These are phyloP conservation scores for Nitzschia sp. DNA, from an alignment of 108 stramenopile genomes.

Conservation along the genomic window DNA sequence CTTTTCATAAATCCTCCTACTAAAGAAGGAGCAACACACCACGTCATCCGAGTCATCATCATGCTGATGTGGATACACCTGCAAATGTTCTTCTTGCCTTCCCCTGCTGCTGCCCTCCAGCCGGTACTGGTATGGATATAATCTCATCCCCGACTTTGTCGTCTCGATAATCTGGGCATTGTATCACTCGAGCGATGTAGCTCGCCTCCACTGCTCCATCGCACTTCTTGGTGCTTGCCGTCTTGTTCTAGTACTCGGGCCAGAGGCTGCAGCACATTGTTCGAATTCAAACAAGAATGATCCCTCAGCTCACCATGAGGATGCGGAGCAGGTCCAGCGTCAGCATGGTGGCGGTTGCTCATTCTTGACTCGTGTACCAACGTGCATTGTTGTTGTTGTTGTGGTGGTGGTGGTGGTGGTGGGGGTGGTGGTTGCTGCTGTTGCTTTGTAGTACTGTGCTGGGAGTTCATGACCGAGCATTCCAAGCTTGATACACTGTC, in stretches of 20 bases:
- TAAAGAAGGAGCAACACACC: too few relatives aligned
- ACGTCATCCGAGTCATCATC: too few relatives aligned
- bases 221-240: background rate
- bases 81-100: too few relatives aligned
- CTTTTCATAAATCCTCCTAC: too few relatives aligned
- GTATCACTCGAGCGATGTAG: background rate
- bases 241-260: background rate
- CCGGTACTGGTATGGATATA: too few relatives aligned
- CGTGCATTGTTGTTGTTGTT: background rate
- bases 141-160: background rate
- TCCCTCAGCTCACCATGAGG: too few relatives aligned
- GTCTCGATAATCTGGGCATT: background rate
- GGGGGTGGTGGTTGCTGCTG: too few relatives aligned
- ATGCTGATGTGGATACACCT: too few relatives aligned
- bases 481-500: slow-evolving; percentile 3
- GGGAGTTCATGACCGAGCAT: background rate
- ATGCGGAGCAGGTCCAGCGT: background rate
- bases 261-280: background rate
- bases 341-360: too few relatives aligned
- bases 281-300: too few relatives aligned
- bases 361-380: too few relatives aligned
- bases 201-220: background rate
- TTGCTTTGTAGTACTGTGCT: background rate
- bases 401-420: background rate
- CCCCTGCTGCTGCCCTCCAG: too few relatives aligned